Percentiles rank a stretch among this genome's conserved stretches.
Conservation (phyloP, 345 rosid genomes). For the Stellera chamaejasme region DNA sequence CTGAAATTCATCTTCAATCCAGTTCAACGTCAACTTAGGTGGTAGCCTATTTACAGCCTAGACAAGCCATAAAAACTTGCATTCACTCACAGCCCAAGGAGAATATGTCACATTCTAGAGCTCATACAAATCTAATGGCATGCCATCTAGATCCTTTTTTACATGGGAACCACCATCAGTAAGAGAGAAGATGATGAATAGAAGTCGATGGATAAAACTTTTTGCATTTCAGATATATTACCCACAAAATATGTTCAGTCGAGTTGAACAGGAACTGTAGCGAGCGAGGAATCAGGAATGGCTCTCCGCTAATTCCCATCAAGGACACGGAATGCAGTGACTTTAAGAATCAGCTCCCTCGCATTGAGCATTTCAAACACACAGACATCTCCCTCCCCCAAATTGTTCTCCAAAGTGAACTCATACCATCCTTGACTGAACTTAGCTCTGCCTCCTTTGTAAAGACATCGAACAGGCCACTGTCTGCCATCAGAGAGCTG, state of each 20-base stretch:
- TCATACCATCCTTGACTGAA: slow-evolving; percentile 47
- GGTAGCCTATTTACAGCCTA: too few species aligned
- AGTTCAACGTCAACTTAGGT: too few species aligned
- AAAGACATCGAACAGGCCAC: slow-evolving; percentile 48
- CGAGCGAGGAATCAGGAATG: too few species aligned
- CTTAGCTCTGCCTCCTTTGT: slow-evolving; percentile 45
- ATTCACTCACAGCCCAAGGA: too few species aligned
- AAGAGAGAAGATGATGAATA: too few species aligned
- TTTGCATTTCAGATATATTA: slow-evolving; percentile 1
- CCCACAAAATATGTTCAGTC: slow-evolving; percentile 12
- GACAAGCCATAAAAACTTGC: too few species aligned
- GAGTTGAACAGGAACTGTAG: slow-evolving; percentile 12
- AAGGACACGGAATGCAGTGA: slow-evolving; percentile 29
- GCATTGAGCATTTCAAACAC: slow-evolving; percentile 34
- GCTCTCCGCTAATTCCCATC: slow-evolving; percentile 19
- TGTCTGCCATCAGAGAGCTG: slow-evolving; percentile 36
- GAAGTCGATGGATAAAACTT: not conserved
- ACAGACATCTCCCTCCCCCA: slow-evolving; percentile 52
- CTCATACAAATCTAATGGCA: slow-evolving; percentile 4
- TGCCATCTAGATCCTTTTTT: not conserved
- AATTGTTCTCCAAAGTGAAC: slow-evolving; percentile 36
- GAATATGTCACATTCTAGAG: not conserved
- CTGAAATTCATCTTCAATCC: too few species aligned
- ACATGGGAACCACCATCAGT: too few species aligned
- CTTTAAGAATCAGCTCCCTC: slow-evolving; percentile 39